phyloP scores from a whole-genome alignment of 2,329 filamentous ascomycete genomes.

The Penicillium sp. region DNA sequence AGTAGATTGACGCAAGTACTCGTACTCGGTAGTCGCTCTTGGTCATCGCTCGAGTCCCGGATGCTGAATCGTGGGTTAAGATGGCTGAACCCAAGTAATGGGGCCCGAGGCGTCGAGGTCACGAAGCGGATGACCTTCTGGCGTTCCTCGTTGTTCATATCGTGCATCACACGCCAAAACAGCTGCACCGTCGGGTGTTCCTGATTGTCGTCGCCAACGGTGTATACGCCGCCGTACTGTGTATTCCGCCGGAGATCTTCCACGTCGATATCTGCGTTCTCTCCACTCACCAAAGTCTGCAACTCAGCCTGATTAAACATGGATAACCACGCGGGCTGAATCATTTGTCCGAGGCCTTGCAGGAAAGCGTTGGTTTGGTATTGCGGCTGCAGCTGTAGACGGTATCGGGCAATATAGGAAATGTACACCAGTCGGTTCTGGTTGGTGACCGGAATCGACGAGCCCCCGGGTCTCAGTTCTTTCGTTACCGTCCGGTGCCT shows the following conservation, averaged over 20 bases:
- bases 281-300: slow-evolving; percentile 88
- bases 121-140: slow-evolving; percentile 92
- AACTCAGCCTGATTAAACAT: slow-evolving; percentile 99
- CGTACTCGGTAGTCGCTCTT: slow-evolving; percentile 79
- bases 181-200: slow-evolving; percentile 83
- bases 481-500: slow-evolving; percentile 63
- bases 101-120: slow-evolving; percentile 86
- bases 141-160: slow-evolving; percentile 71
- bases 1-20: slow-evolving; percentile 95
- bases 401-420: slow-evolving; percentile 83
- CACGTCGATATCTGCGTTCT: slow-evolving; percentile 80
- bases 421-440: slow-evolving; percentile 94
- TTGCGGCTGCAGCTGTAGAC: slow-evolving; percentile 75
- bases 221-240: slow-evolving; percentile 81
- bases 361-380: slow-evolving; percentile 86
- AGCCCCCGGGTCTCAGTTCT: slow-evolving; percentile 74
- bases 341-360: slow-evolving; percentile 78
- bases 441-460: slow-evolving; percentile 78
- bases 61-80: slow-evolving; percentile 87
- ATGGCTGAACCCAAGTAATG: slow-evolving; percentile 82
- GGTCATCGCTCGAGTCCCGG: slow-evolving; percentile 73
- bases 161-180: slow-evolving; percentile 88
- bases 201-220: slow-evolving; percentile 78
- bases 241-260: slow-evolving; percentile 83
- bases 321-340: slow-evolving; percentile 86